Evolutionary conservation across 768 basidiomycete genomes (phyloP).

Genomic region (Heimioporus sp.): DNA sequence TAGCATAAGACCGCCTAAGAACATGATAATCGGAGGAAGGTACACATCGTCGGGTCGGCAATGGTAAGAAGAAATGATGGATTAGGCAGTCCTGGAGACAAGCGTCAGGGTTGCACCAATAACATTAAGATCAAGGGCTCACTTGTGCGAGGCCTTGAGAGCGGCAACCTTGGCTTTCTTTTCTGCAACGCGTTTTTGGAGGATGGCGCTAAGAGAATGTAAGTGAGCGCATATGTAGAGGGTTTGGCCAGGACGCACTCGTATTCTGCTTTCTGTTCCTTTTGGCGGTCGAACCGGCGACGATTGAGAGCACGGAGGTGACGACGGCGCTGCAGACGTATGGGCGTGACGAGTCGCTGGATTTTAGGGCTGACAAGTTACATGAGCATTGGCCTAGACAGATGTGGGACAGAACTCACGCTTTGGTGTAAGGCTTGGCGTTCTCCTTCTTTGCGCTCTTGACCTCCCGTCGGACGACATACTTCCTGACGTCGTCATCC

Average conservation of each 20-base stretch:
- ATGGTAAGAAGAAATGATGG: not conserved
- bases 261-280: slow-evolving; percentile 94
- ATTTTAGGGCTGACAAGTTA: slow-evolving; percentile 75
- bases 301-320: slow-evolving; percentile 87
- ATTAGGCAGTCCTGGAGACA: slow-evolving; percentile 20
- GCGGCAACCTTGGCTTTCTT: slow-evolving; percentile 91
- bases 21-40: slow-evolving; percentile 19
- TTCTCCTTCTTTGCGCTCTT: slow-evolving; percentile 82
- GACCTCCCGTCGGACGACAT: slow-evolving; percentile 92
- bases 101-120: not conserved
- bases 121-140: slow-evolving; percentile 12
- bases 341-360: slow-evolving; percentile 92
- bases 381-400: not conserved
- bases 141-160: slow-evolving; percentile 82
- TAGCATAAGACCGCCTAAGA: slow-evolving; percentile 21
- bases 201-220: slow-evolving; percentile 46
- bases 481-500: slow-evolving; percentile 98
- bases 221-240: not conserved
- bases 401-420: slow-evolving; percentile 50
- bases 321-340: slow-evolving; percentile 94
- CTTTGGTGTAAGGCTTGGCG: slow-evolving; percentile 96
- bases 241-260: slow-evolving; percentile 48
- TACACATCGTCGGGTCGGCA: slow-evolving; percentile 15
- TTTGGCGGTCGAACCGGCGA: slow-evolving; percentile 85
- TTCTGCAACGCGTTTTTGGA: slow-evolving; percentile 89